Evolutionary conservation across 1,284 basidiomycete genomes (phyloP).

Genomic region (Cutaneotrichosporon cavernicola): DNA sequence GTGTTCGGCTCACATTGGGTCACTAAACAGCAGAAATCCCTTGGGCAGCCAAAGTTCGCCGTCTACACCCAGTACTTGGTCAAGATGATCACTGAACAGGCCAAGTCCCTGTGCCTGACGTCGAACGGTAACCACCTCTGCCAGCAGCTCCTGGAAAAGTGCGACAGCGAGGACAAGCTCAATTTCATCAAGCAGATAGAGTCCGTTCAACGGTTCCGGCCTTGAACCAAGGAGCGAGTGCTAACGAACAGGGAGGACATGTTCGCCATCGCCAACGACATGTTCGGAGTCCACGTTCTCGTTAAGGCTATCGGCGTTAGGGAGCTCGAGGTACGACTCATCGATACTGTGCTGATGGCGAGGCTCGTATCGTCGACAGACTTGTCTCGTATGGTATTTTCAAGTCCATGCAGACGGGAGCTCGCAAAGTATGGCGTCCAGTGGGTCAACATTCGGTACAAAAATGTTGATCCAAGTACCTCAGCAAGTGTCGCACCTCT

Average conservation of each 20-base stretch:
- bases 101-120: conserved; percentile 44
- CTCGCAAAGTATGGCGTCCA: conserved; percentile 45
- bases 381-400: conserved; percentile 42
- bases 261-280: conserved; percentile 47
- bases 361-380: conserved; percentile 39
- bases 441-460: conserved; percentile 23
- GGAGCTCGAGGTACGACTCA: conserved; percentile 41
- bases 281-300: conserved; percentile 49
- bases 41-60: conserved; percentile 18
- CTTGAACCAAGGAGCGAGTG: neutral
- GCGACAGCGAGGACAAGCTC: conserved; percentile 37
- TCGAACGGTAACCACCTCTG: conserved; percentile 50
- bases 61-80: conserved; percentile 26
- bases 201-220: conserved; percentile 24
- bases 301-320: conserved; percentile 44
- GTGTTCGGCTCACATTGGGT: conserved; percentile 6
- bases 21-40: conserved; percentile 1
- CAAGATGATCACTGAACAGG: conserved; percentile 40
- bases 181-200: conserved; percentile 42
- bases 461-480: conserved; percentile 34
- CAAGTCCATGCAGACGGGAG: conserved; percentile 48
- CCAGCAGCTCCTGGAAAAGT: conserved; percentile 47
- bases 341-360: neutral
- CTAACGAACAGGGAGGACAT: conserved; percentile 34
- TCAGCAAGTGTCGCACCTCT: conserved; percentile 42